Base-by-base conservation (phyloP, 2,329 filamentous ascomycete genomes). In the Raffaelea ambrosiae region DNA sequence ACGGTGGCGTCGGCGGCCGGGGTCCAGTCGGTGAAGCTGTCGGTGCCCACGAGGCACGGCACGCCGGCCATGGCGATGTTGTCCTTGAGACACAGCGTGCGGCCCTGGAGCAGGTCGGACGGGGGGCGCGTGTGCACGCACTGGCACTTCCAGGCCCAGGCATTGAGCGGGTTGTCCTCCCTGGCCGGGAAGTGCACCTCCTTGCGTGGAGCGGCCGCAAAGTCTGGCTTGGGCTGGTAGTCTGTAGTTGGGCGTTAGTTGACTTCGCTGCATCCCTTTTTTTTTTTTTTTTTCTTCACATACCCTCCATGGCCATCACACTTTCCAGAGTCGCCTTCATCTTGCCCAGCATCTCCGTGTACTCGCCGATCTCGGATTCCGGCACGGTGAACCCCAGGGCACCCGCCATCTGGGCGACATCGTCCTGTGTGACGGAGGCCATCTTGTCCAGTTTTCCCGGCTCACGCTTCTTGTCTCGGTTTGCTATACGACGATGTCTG, bases 41-140 rank as follows among this genome's bases (percentile, higher is more conserved):
- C 57, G 7, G 67, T 70, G 2, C 71, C 72, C 10, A 69, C 59
- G 3, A 67, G 65, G n/a, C 67, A 61, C 11, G 69, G 68, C 23
- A 73, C 61, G 5, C 65, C 67, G 0, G 63, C 66, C 2, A 75
- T 61, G 5, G 65, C 64, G 11, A 74, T 66, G 50, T 73, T 73
- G 56, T 73, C 72, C 53, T 74, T 75, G 46, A 74, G 55, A 4
- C 63, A 67, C 10, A 73, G 60, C 35, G 60, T 70, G 53, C 66
- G 66, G 33, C 66, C 65, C 5, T 61, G 50, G 7, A 74, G 60
- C 21, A 65, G 54, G 21, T 58, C 55, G 4, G 55, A 49, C 11
- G 57, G 47, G 10, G 55, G 52, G 2, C 52, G 51, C 5, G 59
- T 54, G 50, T 67, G 64, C 44, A 57, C 53, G 48, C 66, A 63